Evolutionary conservation across 73 alveolate genomes (phyloP).

Genomic region (Halteria grandinella): DNA sequence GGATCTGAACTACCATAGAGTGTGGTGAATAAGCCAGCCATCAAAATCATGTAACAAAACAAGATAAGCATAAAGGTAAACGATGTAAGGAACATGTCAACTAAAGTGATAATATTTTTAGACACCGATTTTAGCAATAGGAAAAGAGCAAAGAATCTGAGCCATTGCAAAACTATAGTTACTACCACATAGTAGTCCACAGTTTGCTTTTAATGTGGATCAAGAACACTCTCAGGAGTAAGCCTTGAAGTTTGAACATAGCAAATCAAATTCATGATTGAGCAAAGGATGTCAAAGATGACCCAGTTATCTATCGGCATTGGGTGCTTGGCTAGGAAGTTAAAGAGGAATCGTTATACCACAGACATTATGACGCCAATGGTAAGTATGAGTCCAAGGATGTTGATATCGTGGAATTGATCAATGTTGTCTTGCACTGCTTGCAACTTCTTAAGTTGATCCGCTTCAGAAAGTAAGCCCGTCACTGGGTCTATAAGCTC

Average conservation of each 20-base stretch:
- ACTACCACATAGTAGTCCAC: conserved; percentile 49
- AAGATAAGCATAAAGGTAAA: conserved; percentile 37
- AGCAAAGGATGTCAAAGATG: conserved; percentile 34
- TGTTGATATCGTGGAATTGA: conserved; percentile 24
- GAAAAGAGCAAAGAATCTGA: conserved; percentile 54
- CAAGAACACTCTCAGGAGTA: conserved; percentile 44
- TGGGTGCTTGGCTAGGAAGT: no score
- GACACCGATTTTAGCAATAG: conserved; percentile 49
- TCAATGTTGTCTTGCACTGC: conserved; percentile 27
- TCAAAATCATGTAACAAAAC: conserved; percentile 35
- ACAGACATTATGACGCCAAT: conserved; percentile 10
- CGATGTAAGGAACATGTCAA: conserved; percentile 19
- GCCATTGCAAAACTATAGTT: conserved; percentile 54
- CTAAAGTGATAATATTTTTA: conserved; percentile 40
- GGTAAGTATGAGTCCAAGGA: conserved; percentile 46
- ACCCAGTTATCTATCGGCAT: conserved; percentile 65
- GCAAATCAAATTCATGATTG: conserved; percentile 26
- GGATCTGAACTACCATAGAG: conserved; percentile 48
- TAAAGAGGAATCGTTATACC: conserved; percentile 19
- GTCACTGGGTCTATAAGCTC: no score
- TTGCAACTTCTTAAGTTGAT: no score
- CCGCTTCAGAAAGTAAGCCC: no score
- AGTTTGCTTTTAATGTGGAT: conserved; percentile 18
- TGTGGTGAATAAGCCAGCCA: conserved; percentile 51
- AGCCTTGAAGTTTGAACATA: conserved; percentile 31